Base-by-base conservation (phyloP, 1,284 basidiomycete genomes). In the Malassezia sympodialis region DNA sequence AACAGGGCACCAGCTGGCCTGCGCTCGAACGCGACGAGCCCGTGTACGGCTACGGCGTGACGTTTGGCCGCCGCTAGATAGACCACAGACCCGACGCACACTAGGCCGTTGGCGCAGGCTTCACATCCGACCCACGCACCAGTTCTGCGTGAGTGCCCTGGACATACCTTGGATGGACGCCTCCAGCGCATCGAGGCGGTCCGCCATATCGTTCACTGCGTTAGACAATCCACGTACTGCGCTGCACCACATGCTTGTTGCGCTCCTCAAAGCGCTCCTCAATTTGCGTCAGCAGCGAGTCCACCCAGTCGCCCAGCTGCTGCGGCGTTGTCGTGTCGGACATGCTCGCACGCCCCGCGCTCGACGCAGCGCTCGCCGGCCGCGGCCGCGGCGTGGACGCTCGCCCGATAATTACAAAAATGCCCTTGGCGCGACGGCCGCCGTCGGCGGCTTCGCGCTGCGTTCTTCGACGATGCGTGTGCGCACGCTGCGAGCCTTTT, bases 231-330 rank as follows among this genome's bases (percentile, higher is more conserved):
- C 11, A 68, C 70, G 58, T 59, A 73, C 70, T 73, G 4, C 71
- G 49, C 2, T 55, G 44, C 28, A 60, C 62, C 12, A 73, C 66
- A 35, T 72, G 68, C 17, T 57, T 58, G 37, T 63, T 66, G 58
- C 68, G 66, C 37, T 63, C 64, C 11, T 65, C 63, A 32, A 72
- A 67, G 10, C 67, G 49, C n/a, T 52, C 52, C 50, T 72, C 69
- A 24, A 73, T 60, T 40, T 68, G 62, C 26, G 59, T 46, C 4
- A 72, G 51, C 4, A 72, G 60, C 14, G 60, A 63, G 26, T 73
- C 71, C 15, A 73, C 69, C 71, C 71, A 73, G 34, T 73, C 69
- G 34, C 66, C 62, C n/a, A 73, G 56, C 49, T 72, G 69, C 44
- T 72, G 68, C 21, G 71, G 65, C 1, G 62, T 60, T 1, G 66